Evolutionary conservation across 2,329 filamentous ascomycete genomes (phyloP).

Genomic region (Colletotrichum viniferum): DNA sequence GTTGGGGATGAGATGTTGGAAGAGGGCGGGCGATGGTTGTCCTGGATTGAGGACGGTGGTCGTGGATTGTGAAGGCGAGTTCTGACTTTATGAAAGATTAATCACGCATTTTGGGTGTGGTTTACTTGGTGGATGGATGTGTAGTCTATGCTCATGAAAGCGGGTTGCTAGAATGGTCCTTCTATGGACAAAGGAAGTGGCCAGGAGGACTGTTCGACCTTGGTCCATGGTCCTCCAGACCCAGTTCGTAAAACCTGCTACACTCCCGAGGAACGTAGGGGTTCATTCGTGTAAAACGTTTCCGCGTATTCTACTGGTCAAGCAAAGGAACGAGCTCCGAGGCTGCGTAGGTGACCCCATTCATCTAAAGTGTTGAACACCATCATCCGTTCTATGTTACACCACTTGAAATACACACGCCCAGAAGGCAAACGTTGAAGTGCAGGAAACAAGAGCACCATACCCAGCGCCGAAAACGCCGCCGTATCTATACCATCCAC

Average conservation of each 20-base stretch:
- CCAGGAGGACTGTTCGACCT: not conserved
- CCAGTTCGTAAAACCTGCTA: not conserved
- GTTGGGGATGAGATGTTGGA: not conserved
- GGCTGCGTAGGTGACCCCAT: fast-evolving
- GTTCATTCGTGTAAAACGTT: not conserved
- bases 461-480: not conserved
- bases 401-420: fast-evolving
- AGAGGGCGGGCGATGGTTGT: not conserved
- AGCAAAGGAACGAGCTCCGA: fast-evolving
- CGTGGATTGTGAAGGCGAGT: not conserved
- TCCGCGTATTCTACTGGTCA: fast-evolving
- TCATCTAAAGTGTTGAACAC: fast-evolving
- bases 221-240: not conserved
- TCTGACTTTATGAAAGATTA: not conserved
- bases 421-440: fast-evolving
- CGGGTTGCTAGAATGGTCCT: not conserved
- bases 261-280: not conserved
- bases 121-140: not conserved
- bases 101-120: fast-evolving
- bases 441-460: not conserved
- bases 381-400: fast-evolving
- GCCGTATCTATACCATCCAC: not conserved
- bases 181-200: not conserved
- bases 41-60: not conserved
- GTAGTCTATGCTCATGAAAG: not conserved